These are phyloP conservation scores for Vanrija sp. DNA, from an alignment of 1,284 basidiomycete species.

Conservation along the genomic window DNA sequence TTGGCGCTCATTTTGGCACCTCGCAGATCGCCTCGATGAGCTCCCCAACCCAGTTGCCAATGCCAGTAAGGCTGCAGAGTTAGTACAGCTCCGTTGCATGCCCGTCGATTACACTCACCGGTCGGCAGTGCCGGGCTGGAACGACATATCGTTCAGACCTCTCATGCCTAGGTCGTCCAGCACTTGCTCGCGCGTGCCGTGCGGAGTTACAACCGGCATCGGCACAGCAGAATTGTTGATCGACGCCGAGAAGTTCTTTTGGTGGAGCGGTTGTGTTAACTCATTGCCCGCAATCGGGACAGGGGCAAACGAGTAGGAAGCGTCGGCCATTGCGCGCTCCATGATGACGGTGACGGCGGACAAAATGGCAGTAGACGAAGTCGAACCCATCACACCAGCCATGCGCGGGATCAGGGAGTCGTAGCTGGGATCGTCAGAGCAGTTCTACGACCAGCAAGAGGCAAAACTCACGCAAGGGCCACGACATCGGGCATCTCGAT, in stretches of 20 bases:
- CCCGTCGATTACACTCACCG: constrained; percentile 18
- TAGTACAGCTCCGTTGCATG: not conserved
- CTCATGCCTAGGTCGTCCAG: constrained; percentile 46
- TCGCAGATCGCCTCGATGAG: constrained; percentile 26
- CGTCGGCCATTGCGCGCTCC: constrained; percentile 40
- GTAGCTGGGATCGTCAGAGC: constrained; percentile 55
- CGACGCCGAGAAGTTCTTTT: constrained; percentile 20
- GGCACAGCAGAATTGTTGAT: constrained; percentile 2
- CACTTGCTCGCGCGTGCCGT: constrained; percentile 29
- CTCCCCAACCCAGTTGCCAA: constrained; percentile 41
- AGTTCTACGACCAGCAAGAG: not conserved
- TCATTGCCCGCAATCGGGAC: constrained; percentile 16
- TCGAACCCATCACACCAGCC: constrained; percentile 68
- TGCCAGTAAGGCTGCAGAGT: constrained; percentile 12
- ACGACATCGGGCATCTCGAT: constrained; percentile 67
- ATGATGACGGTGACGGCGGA: constrained; percentile 69
- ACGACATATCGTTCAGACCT: constrained; percentile 39
- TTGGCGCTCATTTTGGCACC: too few species aligned
- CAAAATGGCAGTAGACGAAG: constrained; percentile 68
- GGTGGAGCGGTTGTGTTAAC: constrained; percentile 18
- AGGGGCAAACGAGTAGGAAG: constrained; percentile 29
- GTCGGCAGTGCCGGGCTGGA: constrained; percentile 34
- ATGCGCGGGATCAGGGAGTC: constrained; percentile 73
- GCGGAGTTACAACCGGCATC: not conserved
- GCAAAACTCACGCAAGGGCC: constrained; percentile 58